These are phyloP conservation scores for Exophiala dermatitidis DNA, from an alignment of 2,329 filamentous ascomycete species.

Conservation along the genomic window DNA sequence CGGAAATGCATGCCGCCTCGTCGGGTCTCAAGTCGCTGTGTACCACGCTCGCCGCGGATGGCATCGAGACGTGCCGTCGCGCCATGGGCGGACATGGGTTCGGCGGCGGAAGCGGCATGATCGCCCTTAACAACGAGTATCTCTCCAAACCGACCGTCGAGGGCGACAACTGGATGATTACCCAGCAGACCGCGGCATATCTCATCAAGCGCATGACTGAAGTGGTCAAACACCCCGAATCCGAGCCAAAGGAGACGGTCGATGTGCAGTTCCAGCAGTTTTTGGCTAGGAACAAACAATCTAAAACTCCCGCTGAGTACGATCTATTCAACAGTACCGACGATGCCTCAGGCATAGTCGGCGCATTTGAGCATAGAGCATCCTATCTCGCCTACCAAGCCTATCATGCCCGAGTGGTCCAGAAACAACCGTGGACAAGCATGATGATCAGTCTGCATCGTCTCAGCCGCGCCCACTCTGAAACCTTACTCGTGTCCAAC, in stretches of 20 bases:
- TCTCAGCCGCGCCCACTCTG: constrained; percentile 40
- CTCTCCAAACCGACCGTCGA: constrained; percentile 49
- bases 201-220: constrained; percentile 48
- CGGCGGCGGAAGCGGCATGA: constrained; percentile 46
- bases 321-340: neutral
- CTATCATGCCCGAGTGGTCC: constrained; percentile 40
- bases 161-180: constrained; percentile 54
- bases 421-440: constrained; percentile 44
- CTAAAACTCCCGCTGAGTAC: neutral
- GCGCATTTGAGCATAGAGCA: constrained; percentile 41
- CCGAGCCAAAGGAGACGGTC: constrained; percentile 33
- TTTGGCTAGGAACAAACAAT: neutral
- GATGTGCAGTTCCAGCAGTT: constrained; percentile 38
- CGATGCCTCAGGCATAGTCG: constrained; percentile 29
- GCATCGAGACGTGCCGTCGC: constrained; percentile 48
- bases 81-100: constrained; percentile 51
- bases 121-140: constrained; percentile 47
- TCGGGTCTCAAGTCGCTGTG: constrained; percentile 49
- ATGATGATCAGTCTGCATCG: constrained; percentile 34
- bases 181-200: constrained; percentile 46
- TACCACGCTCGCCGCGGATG: constrained; percentile 47
- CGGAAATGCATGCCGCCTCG: constrained; percentile 48
- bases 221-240: constrained; percentile 33
- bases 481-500: constrained; percentile 43
- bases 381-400: constrained; percentile 36